These are phyloP conservation scores for Anisodus acutangulus DNA, from an alignment of 257 asterid genomes.

Conservation along the genomic window DNA sequence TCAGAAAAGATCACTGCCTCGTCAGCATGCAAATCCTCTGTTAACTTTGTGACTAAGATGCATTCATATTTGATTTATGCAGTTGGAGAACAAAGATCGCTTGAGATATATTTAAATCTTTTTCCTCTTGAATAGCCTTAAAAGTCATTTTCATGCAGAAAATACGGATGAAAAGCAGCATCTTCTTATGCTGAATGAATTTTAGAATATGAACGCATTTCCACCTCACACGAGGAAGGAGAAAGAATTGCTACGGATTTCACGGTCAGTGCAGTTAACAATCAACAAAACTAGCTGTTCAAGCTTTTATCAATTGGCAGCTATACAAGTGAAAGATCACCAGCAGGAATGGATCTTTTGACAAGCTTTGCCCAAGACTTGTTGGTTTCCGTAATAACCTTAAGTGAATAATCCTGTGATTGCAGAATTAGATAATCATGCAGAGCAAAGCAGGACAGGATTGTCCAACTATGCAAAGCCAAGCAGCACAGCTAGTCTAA, in stretches of 20 bases:
- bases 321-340: constrained; percentile 86
- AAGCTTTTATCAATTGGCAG: constrained; percentile 15
- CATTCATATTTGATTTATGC: not conserved
- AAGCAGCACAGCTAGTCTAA: not conserved
- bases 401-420: constrained; percentile 79
- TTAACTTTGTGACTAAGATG: not conserved
- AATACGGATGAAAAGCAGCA: not conserved
- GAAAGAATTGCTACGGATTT: not conserved
- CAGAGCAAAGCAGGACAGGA: too few species aligned
- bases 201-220: not conserved
- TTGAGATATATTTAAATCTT: too few species aligned
- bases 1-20: not conserved
- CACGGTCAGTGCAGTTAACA: not conserved
- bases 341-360: constrained; percentile 78
- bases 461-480: too few species aligned
- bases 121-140: not conserved
- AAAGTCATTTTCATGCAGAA: not conserved
- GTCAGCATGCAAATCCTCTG: not conserved
- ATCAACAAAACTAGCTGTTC: constrained; percentile 12
- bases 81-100: not conserved
- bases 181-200: not conserved
- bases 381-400: constrained; percentile 77
- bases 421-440: not conserved
- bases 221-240: not conserved
- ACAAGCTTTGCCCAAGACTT: constrained; percentile 93